phyloP scores from a whole-genome alignment of 495 filamentous ascomycete genomes.

The Pseudotulostoma volvatum region DNA sequence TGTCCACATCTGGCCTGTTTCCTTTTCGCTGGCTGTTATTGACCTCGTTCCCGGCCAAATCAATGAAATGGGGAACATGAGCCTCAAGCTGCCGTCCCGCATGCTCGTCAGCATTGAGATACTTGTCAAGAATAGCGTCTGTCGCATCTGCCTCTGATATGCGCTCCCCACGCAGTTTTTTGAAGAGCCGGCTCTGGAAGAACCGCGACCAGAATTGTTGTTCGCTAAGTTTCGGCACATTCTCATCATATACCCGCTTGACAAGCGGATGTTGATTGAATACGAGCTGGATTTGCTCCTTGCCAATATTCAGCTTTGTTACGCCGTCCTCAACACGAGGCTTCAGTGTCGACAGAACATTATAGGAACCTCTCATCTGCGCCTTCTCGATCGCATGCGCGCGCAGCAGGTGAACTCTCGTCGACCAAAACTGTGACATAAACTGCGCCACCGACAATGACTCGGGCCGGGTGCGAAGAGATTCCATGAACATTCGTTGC shows the following conservation, averaged over 20 bases:
- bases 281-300: slow-evolving; percentile 85
- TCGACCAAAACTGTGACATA: slow-evolving; percentile 84
- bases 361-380: slow-evolving; percentile 76
- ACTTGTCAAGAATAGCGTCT: slow-evolving; percentile 69
- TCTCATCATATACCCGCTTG: slow-evolving; percentile 80
- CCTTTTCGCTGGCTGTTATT: slow-evolving; percentile 64
- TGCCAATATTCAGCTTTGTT: slow-evolving; percentile 65
- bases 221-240: slow-evolving; percentile 68
- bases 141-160: slow-evolving; percentile 54
- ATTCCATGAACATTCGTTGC: slow-evolving; percentile 66
- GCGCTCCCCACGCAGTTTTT: slow-evolving; percentile 80
- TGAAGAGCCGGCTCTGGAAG: slow-evolving; percentile 75
- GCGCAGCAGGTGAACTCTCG: slow-evolving; percentile 64
- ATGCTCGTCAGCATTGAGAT: slow-evolving; percentile 50
- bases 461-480: slow-evolving; percentile 59
- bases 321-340: slow-evolving; percentile 60
- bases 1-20: slow-evolving; percentile 72
- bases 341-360: slow-evolving; percentile 82
- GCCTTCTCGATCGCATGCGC: slow-evolving; percentile 77
- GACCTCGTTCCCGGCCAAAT: slow-evolving; percentile 86
- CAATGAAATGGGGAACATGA: slow-evolving; percentile 72
- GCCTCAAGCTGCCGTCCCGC: slow-evolving; percentile 34
- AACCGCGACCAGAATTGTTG: slow-evolving; percentile 82
- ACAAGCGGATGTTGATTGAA: slow-evolving; percentile 87
- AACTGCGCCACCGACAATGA: slow-evolving; percentile 62